Evolutionary conservation across 768 basidiomycete species (phyloP), one percentile per base, ranked within the genome.

Genomic region (Lentinus tigrinus): DNA sequence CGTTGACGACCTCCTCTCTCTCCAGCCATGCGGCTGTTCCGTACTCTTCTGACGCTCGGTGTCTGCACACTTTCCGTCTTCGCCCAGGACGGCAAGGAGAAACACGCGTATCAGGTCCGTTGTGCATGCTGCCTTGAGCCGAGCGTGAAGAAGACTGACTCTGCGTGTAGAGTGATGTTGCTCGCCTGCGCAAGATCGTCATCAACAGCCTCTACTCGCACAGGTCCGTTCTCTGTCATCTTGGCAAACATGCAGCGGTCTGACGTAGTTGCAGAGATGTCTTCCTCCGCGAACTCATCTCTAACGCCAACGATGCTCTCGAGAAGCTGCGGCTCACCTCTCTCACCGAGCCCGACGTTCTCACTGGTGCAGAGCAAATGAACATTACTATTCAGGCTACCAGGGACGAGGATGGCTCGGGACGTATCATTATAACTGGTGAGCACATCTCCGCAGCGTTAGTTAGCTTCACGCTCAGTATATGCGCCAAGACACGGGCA

Each of bases 281-380:
- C 26, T 93, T 93, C 71, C 80, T 93, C 48, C 91, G 95, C 43
- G 95, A 98, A 72, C 78, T 95, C 48, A 83, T 95, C 63, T 95
- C 93, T 7, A 96, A 96, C 68, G 90, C 95, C 40, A 97, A 98
- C 71, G 97, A 99, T 70, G 97, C 97, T 2, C 77, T 98, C 51
- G 96, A 98, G 72, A 98, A 98, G 72, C 81, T 96, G 52, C 87
- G 97, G 24, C 76, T 99, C 43, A 87, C 85, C 14, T 79, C 92
- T 3, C 78, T 99, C 63, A 94, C 82, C 21, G 89, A 95, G 70
- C 86, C 87, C 66, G 76, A 72, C 21, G 75, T 88, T 21, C 85
- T 89, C 77, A 81, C 88, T 61, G 88, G 87, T 23, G 77, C 79
- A 21, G 83, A 84, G 54, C 81, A 85, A 9, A 78, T 96, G 63